Evolutionary conservation across 768 basidiomycete genomes (phyloP).

Genomic region (Termitomyces sp.): DNA sequence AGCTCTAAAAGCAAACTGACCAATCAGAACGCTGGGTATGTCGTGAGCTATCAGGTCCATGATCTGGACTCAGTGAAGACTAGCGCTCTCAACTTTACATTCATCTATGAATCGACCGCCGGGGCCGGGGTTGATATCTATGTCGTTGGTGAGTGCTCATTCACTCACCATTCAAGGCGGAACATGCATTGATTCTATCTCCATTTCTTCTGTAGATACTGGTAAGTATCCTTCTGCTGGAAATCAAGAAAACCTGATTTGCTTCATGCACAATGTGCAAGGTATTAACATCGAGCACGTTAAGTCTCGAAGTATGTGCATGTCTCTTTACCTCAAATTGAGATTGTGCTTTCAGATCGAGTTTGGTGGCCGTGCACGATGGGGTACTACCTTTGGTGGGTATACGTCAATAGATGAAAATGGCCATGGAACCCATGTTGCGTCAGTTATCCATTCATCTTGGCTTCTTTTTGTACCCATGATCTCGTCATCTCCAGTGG

Average conservation of each 20-base stretch:
- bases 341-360: background rate
- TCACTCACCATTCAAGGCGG: too few relatives aligned
- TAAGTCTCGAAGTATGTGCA: too few relatives aligned
- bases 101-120: conserved; percentile 13
- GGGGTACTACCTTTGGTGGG: conserved; percentile 30
- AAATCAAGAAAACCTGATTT: background rate
- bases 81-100: background rate
- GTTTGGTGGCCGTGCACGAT: too few relatives aligned
- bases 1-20: conserved; percentile 20
- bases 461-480: background rate
- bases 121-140: conserved; percentile 31
- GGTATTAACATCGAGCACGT: background rate
- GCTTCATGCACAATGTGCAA: background rate
- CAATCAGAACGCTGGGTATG: conserved; percentile 15
- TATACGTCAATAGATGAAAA: conserved; percentile 27
- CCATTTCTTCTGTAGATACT: conserved; percentile 18
- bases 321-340: background rate
- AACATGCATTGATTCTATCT: background rate
- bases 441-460: conserved; percentile 21
- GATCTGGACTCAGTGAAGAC: background rate
- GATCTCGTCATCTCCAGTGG: background rate
- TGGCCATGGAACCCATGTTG: conserved; percentile 21
- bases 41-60: background rate
- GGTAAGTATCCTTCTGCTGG: conserved; percentile 8
- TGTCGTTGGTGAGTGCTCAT: conserved; percentile 31